Base-by-base conservation (phyloP, 129 eudicot genomes). In the Logfia minima region DNA sequence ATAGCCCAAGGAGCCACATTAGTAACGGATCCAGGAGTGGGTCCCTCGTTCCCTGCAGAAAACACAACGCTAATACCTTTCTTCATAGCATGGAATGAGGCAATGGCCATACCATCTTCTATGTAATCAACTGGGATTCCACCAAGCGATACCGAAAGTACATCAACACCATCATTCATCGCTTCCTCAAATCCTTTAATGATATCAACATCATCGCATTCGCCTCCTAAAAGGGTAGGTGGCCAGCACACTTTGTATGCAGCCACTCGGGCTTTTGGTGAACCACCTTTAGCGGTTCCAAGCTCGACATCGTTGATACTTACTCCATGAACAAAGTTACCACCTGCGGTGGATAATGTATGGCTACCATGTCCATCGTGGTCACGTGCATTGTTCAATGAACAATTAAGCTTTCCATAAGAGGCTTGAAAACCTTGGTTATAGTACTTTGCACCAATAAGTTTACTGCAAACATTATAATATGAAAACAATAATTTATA, bases 321-420 rank as follows among this genome's bases (percentile, higher is more conserved):
- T 35, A 90, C 97, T 1, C 78, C 85, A 5, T 75, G 56, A 26
- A 91, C 98, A 56, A 86, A 87, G 84, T 84, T 87, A 0, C 98
- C 98, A 4, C 83, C 98, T 0, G 98, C 98, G 1, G 98, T 94
- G 8, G 98, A 94, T 22, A 94, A 66, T 4, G 99, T 95, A 75
- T 95, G 99, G 26, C 87, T 77, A 3, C 99, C 99, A 17, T 94
- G 99, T 0, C 99, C 99, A 0, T 81, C 86, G 2, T 26, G 29
- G 84, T 94, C 99, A 1, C 92, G 89, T 13, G 92, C 77, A 9
- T 80, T 81, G 71, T 75, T 41, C 59, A 24, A 32, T 16, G 81
- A 34, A 29, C 76, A 0, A 21, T 52, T 35, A 2, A 66, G 5
- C 2, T 14, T 13, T 1, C 82, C 84, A 35, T 11, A 35, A 3